Percentiles rank a stretch among this genome's conserved stretches.
Conservation (phyloP, 202 grass and related monocot genomes). For the Tripidium arundinaceum region DNA sequence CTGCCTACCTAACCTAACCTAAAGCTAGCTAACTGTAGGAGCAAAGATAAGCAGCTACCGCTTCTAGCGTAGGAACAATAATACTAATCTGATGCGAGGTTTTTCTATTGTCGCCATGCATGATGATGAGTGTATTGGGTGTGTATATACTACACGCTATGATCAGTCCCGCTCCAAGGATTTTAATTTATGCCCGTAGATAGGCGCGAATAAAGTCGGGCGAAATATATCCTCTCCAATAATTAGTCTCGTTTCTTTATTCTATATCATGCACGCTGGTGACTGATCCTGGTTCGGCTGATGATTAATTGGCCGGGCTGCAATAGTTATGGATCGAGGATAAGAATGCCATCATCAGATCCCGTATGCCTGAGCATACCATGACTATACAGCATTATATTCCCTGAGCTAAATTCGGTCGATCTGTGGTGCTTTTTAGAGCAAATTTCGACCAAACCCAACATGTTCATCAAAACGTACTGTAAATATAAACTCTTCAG, state of each 20-base stretch:
- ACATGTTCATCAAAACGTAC: neutral
- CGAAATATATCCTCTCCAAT: neutral
- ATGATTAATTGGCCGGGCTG: neutral
- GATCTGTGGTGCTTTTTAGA: neutral
- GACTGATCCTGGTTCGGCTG: neutral
- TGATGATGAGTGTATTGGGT: neutral
- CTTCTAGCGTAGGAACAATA: neutral
- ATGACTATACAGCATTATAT: neutral
- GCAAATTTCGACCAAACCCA: neutral
- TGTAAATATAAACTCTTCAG: too few relatives aligned
- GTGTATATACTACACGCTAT: neutral
- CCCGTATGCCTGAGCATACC: neutral
- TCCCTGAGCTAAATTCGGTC: neutral
- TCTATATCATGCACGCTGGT: neutral
- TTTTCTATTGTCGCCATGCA: too few relatives aligned
- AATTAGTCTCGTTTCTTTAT: neutral
- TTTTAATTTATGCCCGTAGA: neutral
- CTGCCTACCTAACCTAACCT: conserved; percentile 29
- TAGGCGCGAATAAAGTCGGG: neutral
- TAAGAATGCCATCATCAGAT: neutral
- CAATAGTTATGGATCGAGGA: neutral
- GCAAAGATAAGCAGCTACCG: neutral
- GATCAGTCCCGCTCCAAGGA: neutral
- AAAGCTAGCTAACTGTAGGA: neutral
- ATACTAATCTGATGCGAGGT: neutral